Evolutionary conservation across 345 rosid genomes (phyloP), one percentile per base, ranked within the genome.

Genomic region (Camelina neglecta): DNA sequence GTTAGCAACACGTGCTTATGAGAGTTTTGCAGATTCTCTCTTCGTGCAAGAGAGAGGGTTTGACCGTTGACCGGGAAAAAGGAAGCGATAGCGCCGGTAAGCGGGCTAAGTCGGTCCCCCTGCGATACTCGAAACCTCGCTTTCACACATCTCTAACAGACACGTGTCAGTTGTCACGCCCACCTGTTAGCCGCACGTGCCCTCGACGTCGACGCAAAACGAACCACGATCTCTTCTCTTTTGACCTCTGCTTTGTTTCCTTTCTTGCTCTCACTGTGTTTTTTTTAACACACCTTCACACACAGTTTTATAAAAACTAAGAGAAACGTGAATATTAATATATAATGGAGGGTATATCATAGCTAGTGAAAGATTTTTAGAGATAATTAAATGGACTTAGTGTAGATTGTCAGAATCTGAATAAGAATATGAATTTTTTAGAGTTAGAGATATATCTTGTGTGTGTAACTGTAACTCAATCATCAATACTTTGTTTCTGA

Each of bases 181-280:
- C 70, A 69, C 70, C 58, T 76, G 75, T 70, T 63, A 26, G 39
- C 67, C 61, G 61, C 76, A 77, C 80, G 76, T 77, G 80, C 54
- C 55, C 55, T 69, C 69, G 69, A 53, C 33, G 74, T 68, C 63
- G 60, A 26, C 29, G 45, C 57, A 8, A 56, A 18, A 66, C 15
- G 24, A 73, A 58, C 71, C 77, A 33, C 54, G 55, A 16, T 35
- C 57, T 67, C 64, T 63, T 61, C 56, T 24, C 62, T 69, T 61
- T 61, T 69, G 74, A 75, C 79, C 74, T 60, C 59, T 75, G 48
- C 62, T 62, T 69, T 76, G 74, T 60, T 75, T 60, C 67, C 2
- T 67, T 54, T 4, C 45, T 16, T 13, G 16, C 13, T 31, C 42
- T 33, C 31, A 29, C 31, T 29, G 31, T 29, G 2, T 29, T 29